Base-by-base conservation (phyloP, 768 basidiomycete genomes). In the Tricholoma furcatifolium region DNA sequence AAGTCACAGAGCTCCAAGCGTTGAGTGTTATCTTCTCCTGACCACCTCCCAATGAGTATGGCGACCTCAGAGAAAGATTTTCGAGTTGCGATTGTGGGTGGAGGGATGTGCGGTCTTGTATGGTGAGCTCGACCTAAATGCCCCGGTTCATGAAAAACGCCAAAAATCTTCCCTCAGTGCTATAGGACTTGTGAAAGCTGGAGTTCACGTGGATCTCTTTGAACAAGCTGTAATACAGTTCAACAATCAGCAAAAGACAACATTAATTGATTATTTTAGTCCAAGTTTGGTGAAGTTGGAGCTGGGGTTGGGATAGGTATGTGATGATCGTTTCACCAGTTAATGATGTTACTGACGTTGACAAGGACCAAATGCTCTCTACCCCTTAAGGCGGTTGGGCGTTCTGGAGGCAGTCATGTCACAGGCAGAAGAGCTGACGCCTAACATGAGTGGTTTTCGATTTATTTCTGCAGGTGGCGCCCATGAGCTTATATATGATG, bases 41-140 rank as follows among this genome's bases (percentile, higher is more conserved):
- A 15, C n/a, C n/a, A 43, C 18, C 35, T 30, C 14, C n/a, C n/a
- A n/a, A n/a, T 20, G 23, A 46, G 6, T 15, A 57, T 59, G 54
- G 20, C 47, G 21, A 21, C 35, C 4, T 8, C 55, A 54, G 47
- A 47, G 21, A 77, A 77, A 54, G 72, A 75, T 60, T 75, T 82
- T 55, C 66, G 67, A 24, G 69, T 83, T 30, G 80, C 80, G 0
- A 75, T 84, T 31, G 69, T 83, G 3, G 82, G 82, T 20, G 81
- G 81, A n/a, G 81, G 83, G 10, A 74, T 83, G 63, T 77, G 74
- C 51, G 80, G 81, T 7, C 62, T 84, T 12, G 70, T 76, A 1
- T 76, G 74, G 72, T 70, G 53, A 23, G 55, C 55, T 42, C n/a
- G 30, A n/a, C 40, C 14, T 20, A 14, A 10, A 18, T 17, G 24